Evolutionary conservation across 805 yeast genomes (phyloP).

Genomic region (Torulaspora delbrueckii): DNA sequence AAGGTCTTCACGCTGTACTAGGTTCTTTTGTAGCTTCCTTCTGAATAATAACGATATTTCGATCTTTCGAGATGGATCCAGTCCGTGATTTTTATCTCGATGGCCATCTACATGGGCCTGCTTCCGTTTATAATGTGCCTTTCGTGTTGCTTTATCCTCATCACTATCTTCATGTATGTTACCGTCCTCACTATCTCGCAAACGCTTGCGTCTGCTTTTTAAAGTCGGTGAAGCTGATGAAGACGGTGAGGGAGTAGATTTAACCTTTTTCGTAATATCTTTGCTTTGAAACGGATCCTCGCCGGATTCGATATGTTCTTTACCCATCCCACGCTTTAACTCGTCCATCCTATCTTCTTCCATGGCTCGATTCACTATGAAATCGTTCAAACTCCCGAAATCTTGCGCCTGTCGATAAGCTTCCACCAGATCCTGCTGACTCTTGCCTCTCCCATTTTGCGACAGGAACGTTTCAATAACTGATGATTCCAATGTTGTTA

Average conservation of each 20-base stretch:
- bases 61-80: slow-evolving; percentile 26
- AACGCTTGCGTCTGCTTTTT: slow-evolving; percentile 1
- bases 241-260: slow-evolving; percentile 1
- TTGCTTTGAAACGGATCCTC: slow-evolving; percentile 31
- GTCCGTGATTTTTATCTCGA: slow-evolving; percentile 11
- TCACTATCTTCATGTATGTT: background rate
- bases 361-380: slow-evolving; percentile 22
- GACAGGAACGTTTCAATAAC: slow-evolving; percentile 19
- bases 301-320: slow-evolving; percentile 19
- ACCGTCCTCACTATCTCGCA: background rate
- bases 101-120: background rate
- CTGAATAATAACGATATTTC: slow-evolving; percentile 31
- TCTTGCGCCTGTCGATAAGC: slow-evolving; percentile 31
- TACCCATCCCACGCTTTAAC: slow-evolving; percentile 14
- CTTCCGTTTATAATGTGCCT: background rate
- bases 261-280: slow-evolving; percentile 7
- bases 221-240: background rate
- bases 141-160: background rate
- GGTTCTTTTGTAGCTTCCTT: slow-evolving; percentile 30
- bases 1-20: slow-evolving; percentile 30
- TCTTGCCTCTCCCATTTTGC: slow-evolving; percentile 11
- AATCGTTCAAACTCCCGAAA: slow-evolving; percentile 22
- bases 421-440: slow-evolving; percentile 22
- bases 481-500: slow-evolving; percentile 17
- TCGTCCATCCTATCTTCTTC: slow-evolving; percentile 27